These are phyloP conservation scores for Cytospora paraplurivora DNA, from an alignment of 2,329 filamentous ascomycete genomes.

Conservation along the genomic window DNA sequence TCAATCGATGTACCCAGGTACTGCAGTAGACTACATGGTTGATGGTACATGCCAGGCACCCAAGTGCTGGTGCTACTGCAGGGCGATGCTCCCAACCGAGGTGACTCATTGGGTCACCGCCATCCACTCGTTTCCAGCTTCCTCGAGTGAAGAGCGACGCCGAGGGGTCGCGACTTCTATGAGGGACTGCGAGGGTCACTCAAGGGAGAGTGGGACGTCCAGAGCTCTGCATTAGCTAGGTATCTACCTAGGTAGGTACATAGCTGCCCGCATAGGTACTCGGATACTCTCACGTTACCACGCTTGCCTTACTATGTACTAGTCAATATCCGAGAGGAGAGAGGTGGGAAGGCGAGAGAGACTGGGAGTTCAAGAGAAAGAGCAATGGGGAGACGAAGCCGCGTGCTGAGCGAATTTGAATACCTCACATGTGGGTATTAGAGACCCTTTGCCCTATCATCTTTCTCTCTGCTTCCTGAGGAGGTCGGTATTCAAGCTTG, in stretches of 20 bases:
- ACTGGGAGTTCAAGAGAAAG: slow-evolving; percentile 5
- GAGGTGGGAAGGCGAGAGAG: slow-evolving; percentile 6
- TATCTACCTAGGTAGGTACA: not conserved
- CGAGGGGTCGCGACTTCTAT: slow-evolving; percentile 19
- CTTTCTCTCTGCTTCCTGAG: slow-evolving; percentile 7
- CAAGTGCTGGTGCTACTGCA: slow-evolving; percentile 28
- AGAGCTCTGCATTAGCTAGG: slow-evolving; percentile 3
- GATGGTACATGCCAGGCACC: slow-evolving; percentile 13
- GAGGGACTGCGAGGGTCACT: slow-evolving; percentile 22
- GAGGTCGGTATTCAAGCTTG: slow-evolving; percentile 20
- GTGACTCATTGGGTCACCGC: slow-evolving; percentile 30
- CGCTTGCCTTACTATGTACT: no score
- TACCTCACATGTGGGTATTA: slow-evolving; percentile 28
- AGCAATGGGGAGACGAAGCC: slow-evolving; percentile 18
- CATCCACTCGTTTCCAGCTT: slow-evolving; percentile 30
- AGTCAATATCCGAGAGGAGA: not conserved
- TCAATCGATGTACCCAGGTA: not conserved
- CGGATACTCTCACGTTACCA: no score
- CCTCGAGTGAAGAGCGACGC: slow-evolving; percentile 30
- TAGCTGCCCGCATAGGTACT: no score
- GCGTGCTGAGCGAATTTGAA: slow-evolving; percentile 26
- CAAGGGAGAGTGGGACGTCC: slow-evolving; percentile 17
- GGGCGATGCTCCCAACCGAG: slow-evolving; percentile 27
- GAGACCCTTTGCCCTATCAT: slow-evolving; percentile 22
- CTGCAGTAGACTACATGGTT: no score